Base-by-base conservation (phyloP, 1,284 basidiomycete genomes). In the Peniophora sp. region DNA sequence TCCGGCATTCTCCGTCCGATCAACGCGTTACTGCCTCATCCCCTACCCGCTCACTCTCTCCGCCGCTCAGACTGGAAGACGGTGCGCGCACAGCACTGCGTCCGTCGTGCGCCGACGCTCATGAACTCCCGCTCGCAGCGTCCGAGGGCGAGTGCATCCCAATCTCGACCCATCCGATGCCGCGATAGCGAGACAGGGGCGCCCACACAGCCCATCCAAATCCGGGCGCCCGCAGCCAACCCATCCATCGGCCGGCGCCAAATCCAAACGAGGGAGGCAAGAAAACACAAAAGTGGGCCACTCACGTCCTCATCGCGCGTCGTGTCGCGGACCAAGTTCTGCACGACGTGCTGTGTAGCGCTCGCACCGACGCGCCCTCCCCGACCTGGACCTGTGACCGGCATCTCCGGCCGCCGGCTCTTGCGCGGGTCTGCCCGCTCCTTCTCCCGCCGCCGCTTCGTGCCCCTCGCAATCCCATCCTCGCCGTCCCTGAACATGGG, bases 361-460 rank as follows among this genome's bases (percentile, higher is more conserved):
- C 90, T 93, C 35, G 92, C 89, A 22, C 97, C 97, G 44, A 99
- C 90, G 24, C 96, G 74, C 45, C 97, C 97, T 24, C 95, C 96
- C 60, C 79, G 81, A 48, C 97, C 97, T 24, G 90, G 91, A 3
- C 97, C 97, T 50, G 76, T 83, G 44, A 99, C 81, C 22, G 97
- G 97, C 55, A 97, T 76, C 64, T 94, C 89, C 17, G 94, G 95
- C 60, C 92, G 80, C 64, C 82, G 81, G 68, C 88, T 92, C 78
- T 96, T 96, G 62, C 88, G 79, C 43, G 90, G 87, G 68, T 97
- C 87, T 74, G 80, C 70, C 59, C 94, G 77, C 60, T 93, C 90
- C 68, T 87, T 90, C 60, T 97, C 94, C 54, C 92, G 74, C 71
- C 89, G 90, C 46, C 90, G 78, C 67, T 94, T 90, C 57, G 78